phyloP scores from a whole-genome alignment of 2,329 filamentous ascomycete genomes.

The Colletotrichum tropicicola region DNA sequence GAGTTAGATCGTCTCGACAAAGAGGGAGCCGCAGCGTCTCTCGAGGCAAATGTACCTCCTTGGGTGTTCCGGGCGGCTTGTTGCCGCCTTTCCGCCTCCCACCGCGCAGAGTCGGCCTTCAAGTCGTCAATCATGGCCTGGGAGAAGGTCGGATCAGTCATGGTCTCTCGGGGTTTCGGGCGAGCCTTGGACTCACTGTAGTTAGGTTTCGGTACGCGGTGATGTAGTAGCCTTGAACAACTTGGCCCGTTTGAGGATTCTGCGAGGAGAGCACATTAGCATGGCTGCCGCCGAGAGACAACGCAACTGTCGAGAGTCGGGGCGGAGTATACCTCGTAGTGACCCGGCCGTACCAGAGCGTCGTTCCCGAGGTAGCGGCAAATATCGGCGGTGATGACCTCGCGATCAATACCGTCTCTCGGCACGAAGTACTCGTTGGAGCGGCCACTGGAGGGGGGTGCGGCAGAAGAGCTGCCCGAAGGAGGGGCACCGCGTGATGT shows the following conservation, averaged over 20 bases:
- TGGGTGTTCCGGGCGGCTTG: slow-evolving; percentile 61
- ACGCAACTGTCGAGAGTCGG: background rate
- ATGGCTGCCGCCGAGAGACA: background rate
- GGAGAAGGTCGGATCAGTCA: background rate
- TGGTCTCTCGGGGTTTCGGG: background rate
- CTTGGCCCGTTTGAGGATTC: slow-evolving; percentile 66
- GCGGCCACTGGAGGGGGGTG: slow-evolving; percentile 53
- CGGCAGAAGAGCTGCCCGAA: slow-evolving; percentile 38
- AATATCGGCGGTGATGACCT: slow-evolving; percentile 86
- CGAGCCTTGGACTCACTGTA: slow-evolving; percentile 65
- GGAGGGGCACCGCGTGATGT: slow-evolving; percentile 44
- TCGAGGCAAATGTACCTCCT: slow-evolving; percentile 67
- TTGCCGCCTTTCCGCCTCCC: slow-evolving; percentile 68
- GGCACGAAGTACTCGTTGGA: slow-evolving; percentile 85
- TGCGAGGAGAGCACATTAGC: slow-evolving; percentile 36
- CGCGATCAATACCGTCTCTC: slow-evolving; percentile 82
- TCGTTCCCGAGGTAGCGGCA: slow-evolving; percentile 87
- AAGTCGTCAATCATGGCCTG: slow-evolving; percentile 72
- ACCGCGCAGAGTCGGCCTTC: slow-evolving; percentile 69
- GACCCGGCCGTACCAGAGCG: slow-evolving; percentile 79
- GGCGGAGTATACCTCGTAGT: slow-evolving; percentile 70
- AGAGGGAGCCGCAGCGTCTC: slow-evolving; percentile 53
- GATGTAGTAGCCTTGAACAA: slow-evolving; percentile 78
- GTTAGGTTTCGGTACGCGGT: slow-evolving; percentile 83
- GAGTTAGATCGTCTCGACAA: slow-evolving; percentile 67